Percentiles rank a stretch among this genome's conserved stretches.
Conservation (phyloP, 768 basidiomycete genomes). For the Mycena haematopus region DNA sequence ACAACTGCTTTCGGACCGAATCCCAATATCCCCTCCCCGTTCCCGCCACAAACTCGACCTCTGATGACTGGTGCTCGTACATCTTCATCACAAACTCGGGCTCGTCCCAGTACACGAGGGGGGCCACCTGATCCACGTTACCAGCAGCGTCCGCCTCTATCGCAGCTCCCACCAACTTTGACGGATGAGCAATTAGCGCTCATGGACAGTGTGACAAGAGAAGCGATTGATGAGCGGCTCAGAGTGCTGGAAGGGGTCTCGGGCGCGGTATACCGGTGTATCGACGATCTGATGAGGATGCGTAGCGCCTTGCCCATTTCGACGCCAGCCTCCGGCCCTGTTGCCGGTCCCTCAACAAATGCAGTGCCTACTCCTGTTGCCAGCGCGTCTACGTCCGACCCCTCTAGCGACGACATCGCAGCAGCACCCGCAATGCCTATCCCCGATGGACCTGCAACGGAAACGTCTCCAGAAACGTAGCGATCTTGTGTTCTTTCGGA, state of each 20-base stretch:
- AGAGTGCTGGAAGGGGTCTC: conserved; percentile 82
- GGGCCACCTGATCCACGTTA: conserved; percentile 21
- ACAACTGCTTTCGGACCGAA: conserved; percentile 26
- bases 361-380: conserved; percentile 3
- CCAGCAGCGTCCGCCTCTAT: conserved; percentile 27
- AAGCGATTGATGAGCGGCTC: conserved; percentile 86
- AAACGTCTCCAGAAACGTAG: conserved; percentile 5
- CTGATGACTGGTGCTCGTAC: conserved; percentile 14
- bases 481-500: not conserved
- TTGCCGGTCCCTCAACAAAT: conserved; percentile 25
- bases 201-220: conserved; percentile 73
- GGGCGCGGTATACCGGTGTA: conserved; percentile 69
- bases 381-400: not conserved
- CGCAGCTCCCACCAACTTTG: conserved; percentile 52
- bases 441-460: conserved; percentile 2
- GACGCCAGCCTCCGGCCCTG: conserved; percentile 24
- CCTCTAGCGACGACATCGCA: conserved; percentile 2
- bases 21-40: conserved; percentile 7
- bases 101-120: conserved; percentile 21
- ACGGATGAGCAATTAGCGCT: conserved; percentile 68
- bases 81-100: conserved; percentile 10
- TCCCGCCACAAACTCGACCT: conserved; percentile 9
- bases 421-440: conserved; percentile 16
- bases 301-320: conserved; percentile 69
- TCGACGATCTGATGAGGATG: conserved; percentile 80